Conservation (phyloP, 164 flowering plant genomes). For the Aristolochia contorta region DNA sequence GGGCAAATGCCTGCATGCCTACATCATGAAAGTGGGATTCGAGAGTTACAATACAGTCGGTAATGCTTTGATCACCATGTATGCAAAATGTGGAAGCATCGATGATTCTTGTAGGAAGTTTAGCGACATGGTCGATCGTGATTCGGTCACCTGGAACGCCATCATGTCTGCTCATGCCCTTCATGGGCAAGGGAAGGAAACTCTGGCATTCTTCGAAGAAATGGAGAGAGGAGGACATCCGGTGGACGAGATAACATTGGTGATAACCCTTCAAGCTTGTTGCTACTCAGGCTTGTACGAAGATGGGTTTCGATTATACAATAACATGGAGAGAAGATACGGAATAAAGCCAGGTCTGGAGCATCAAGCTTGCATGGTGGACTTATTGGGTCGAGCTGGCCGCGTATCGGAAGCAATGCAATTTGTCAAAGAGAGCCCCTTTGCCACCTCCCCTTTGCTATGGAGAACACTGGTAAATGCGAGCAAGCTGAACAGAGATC, state of each 20-base stretch:
- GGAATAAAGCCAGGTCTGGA: constrained; percentile 6
- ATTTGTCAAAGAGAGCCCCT: constrained; percentile 17
- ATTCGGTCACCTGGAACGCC: constrained; percentile 22
- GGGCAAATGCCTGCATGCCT: constrained; percentile 24
- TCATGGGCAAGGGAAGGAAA: constrained; percentile 21
- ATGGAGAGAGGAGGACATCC: constrained; percentile 15
- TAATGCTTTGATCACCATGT: constrained; percentile 21
- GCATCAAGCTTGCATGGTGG: constrained; percentile 13
- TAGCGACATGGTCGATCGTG: constrained; percentile 11
- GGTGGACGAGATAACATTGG: constrained; percentile 21
- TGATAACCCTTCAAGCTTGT: constrained; percentile 31
- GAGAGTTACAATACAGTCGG: constrained; percentile 12
- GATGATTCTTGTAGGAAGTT: constrained; percentile 17
- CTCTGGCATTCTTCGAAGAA: constrained; percentile 16
- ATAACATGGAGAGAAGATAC: constrained; percentile 13
- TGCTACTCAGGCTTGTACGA: constrained; percentile 22
- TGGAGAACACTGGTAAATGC: constrained; percentile 17
- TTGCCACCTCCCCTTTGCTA: constrained; percentile 14
- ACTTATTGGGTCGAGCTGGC: constrained; percentile 16
- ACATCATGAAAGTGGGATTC: constrained; percentile 18
- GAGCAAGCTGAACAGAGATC: constrained; percentile 19
- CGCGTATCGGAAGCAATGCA: constrained; percentile 19
- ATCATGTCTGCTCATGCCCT: constrained; percentile 24
- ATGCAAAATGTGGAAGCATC: constrained; percentile 31
- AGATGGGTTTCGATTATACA: constrained; percentile 16